Conservation (phyloP, 352 stramenopile species). For the Halophytophthora polymorphica region DNA sequence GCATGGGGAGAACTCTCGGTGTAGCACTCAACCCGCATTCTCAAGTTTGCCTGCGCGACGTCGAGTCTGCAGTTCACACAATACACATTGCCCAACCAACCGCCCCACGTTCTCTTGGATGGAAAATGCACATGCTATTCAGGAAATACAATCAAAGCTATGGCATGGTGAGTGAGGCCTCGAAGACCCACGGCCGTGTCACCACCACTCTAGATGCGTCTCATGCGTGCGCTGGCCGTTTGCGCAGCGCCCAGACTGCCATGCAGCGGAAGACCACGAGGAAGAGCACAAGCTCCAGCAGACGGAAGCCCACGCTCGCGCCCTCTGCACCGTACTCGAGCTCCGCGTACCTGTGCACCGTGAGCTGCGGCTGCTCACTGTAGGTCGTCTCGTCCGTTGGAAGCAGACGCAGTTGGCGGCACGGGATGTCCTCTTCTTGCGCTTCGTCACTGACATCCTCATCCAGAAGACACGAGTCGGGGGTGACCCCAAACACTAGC, state of each 20-base stretch:
- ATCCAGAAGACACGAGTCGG: conserved; percentile 13
- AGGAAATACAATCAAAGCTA: no score
- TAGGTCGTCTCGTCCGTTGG: conserved; percentile 10
- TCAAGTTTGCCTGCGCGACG: no score
- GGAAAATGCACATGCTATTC: no score
- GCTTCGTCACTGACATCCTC: neutral
- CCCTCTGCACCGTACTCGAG: conserved; percentile 17
- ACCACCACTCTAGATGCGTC: neutral
- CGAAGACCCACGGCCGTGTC: no score
- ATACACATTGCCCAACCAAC: no score
- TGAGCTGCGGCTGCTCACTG: conserved; percentile 11
- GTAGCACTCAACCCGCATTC: no score
- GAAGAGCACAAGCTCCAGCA: conserved; percentile 15
- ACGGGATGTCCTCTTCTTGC: conserved; percentile 10
- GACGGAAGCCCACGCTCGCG: conserved; percentile 8
- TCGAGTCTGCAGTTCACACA: no score
- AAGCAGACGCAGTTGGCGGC: conserved; percentile 17
- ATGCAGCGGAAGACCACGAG: conserved; percentile 20
- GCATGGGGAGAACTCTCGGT: no score
- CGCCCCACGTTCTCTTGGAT: no score
- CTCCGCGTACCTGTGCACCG: conserved; percentile 22
- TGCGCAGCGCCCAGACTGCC: conserved; percentile 14
- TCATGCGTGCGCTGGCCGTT: conserved; percentile 4
- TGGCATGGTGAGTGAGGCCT: no score
- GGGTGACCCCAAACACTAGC: conserved; percentile 17